Percentiles rank a stretch among this genome's conserved stretches.
Evolutionary conservation across 495 filamentous ascomycete species (phyloP).

Genomic region (Elasticomyces elasticus): DNA sequence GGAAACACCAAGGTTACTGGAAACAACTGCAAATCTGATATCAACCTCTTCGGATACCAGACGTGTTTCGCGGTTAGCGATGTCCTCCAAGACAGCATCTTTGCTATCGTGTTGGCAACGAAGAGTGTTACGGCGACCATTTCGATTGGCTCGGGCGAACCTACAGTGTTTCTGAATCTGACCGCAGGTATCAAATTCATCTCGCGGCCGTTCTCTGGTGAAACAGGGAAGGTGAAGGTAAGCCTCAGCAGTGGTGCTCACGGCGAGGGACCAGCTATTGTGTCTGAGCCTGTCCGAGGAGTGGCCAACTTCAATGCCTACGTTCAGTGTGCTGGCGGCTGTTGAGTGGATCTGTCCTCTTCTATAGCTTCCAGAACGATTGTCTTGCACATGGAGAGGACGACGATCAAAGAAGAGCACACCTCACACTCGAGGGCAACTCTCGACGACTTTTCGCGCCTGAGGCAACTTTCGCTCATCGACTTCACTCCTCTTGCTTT

Average conservation of each 20-base stretch:
- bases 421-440: too few relatives aligned
- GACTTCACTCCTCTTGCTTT: too few relatives aligned
- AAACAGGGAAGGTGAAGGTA: conserved; percentile 43
- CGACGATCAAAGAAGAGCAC: too few relatives aligned
- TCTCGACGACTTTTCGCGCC: too few relatives aligned
- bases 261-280: conserved; percentile 43
- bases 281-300: conserved; percentile 37
- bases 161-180: conserved; percentile 33
- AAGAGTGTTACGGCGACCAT: conserved; percentile 35
- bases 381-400: too few relatives aligned
- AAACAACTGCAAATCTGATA: conserved; percentile 19
- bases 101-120: conserved; percentile 36
- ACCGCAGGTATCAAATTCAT: conserved; percentile 45
- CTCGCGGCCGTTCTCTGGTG: conserved; percentile 39
- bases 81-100: conserved; percentile 37
- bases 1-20: conserved; percentile 34
- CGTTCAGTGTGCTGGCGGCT: conserved; percentile 2
- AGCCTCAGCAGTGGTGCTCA: too few relatives aligned
- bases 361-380: too few relatives aligned
- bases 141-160: conserved; percentile 38
- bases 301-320: conserved; percentile 45
- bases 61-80: neutral
- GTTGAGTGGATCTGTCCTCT: neutral
- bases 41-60: neutral
- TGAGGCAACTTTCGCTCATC: too few relatives aligned